A percentile compares a stretch with the other conserved stretches of the same genome.
These are phyloP conservation scores for Exsudoporus floridanus DNA, from an alignment of 1,284 basidiomycete species.

Conservation along the genomic window DNA sequence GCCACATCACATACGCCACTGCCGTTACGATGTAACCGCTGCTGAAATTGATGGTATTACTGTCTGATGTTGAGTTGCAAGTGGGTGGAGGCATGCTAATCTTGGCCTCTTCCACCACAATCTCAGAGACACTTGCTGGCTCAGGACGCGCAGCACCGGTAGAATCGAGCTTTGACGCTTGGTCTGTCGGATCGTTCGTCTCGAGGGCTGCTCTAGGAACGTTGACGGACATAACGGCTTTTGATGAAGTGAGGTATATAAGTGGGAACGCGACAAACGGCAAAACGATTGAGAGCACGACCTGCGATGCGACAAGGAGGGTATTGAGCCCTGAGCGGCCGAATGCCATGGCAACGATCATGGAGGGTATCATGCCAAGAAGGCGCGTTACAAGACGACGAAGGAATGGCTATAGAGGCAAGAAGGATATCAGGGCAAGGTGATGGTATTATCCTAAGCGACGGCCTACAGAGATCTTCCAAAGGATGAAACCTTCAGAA, in stretches of 20 bases:
- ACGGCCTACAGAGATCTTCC: slow-evolving; percentile 65
- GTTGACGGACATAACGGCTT: slow-evolving; percentile 54
- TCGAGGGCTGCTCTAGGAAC: background rate
- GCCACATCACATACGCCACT: slow-evolving; percentile 57
- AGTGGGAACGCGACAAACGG: slow-evolving; percentile 76
- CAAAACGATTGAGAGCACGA: slow-evolving; percentile 72
- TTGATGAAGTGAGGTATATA: slow-evolving; percentile 60
- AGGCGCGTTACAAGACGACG: slow-evolving; percentile 73
- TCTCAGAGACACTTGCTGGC: background rate
- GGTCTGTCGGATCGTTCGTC: background rate
- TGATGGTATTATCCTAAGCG: background rate
- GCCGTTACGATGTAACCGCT: slow-evolving; percentile 47
- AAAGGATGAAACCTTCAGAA: slow-evolving; percentile 74
- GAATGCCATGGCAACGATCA: slow-evolving; percentile 65
- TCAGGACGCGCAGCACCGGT: background rate
- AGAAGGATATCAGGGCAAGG: background rate
- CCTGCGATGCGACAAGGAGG: slow-evolving; percentile 78
- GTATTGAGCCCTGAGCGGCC: slow-evolving; percentile 69
- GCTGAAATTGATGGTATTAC: slow-evolving; percentile 44
- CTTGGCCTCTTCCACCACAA: background rate
- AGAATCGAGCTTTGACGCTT: background rate
- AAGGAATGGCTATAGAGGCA: slow-evolving; percentile 54
- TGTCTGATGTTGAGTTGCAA: background rate
- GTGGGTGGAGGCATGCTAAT: background rate
- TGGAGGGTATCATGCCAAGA: slow-evolving; percentile 72